Percentiles rank a stretch among this genome's conserved stretches.
phyloP scores from a whole-genome alignment of 495 filamentous ascomycete species.

The Hypoxylon crocopeplum region DNA sequence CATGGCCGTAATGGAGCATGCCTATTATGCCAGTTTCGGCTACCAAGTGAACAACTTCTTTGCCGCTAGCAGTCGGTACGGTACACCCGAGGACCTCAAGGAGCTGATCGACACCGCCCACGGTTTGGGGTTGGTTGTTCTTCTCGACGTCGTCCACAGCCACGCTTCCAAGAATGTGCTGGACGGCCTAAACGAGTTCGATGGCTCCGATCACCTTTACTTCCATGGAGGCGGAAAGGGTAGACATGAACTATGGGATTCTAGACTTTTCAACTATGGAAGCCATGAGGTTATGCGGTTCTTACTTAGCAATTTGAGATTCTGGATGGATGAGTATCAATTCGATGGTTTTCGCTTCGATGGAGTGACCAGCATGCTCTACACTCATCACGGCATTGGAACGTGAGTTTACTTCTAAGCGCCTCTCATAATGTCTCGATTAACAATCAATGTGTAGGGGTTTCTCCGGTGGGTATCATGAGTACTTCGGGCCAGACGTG shows the following conservation, averaged over 20 bases:
- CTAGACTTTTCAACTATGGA: slow-evolving; percentile 95
- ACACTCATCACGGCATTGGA: slow-evolving; percentile 94
- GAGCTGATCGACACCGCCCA: slow-evolving; percentile 97
- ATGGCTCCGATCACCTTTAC: slow-evolving; percentile 92
- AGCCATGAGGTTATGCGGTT: slow-evolving; percentile 93
- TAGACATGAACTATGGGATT: slow-evolving; percentile 92
- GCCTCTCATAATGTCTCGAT: neutral
- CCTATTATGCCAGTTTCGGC: slow-evolving; percentile 98
- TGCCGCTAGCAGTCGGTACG: slow-evolving; percentile 94
- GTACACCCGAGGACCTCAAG: slow-evolving; percentile 92
- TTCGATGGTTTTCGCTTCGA: slow-evolving; percentile 99
- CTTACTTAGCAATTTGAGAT: slow-evolving; percentile 91
- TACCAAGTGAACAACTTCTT: slow-evolving; percentile 99
- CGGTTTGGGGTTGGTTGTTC: slow-evolving; percentile 85
- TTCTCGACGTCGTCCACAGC: slow-evolving; percentile 96
- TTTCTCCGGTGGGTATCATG: slow-evolving; percentile 97
- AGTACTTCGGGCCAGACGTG: slow-evolving; percentile 93
- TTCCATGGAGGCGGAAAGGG: slow-evolving; percentile 89
- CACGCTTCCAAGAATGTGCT: slow-evolving; percentile 97
- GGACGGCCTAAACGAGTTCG: slow-evolving; percentile 93
- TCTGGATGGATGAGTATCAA: slow-evolving; percentile 98
- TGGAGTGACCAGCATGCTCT: slow-evolving; percentile 98
- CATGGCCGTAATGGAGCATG: slow-evolving; percentile 99
- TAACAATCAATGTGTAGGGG: slow-evolving; percentile 62
- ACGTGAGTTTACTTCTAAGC: slow-evolving; percentile 69